Evolutionary conservation across 2,329 filamentous ascomycete species (phyloP), one percentile per base, ranked within the genome.

Genomic region (Thermothelomyces thermophilus): DNA sequence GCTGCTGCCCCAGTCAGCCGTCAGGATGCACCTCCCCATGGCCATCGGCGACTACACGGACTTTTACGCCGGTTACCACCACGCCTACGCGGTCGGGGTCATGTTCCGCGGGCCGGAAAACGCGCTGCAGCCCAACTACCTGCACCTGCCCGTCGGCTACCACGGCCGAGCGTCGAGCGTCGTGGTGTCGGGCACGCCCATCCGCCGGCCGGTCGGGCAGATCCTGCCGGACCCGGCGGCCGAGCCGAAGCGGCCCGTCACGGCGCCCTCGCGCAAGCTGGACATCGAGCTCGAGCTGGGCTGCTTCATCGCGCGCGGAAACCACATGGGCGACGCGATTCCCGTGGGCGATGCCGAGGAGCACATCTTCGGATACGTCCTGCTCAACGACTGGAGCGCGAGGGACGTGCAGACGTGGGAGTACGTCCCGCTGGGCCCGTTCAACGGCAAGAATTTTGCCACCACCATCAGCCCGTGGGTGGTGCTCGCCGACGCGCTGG

Each of bases 301-400:
- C 1, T 86, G 82, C 37, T 87, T 91, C 60, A 73, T 93, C 5
- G 81, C 79, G 64, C 78, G 70, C 41, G 70, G 74, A 0, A 90
- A 86, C 60, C 66, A 73, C 1, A 72, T 88, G 61, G 86, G 87
- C 6, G 69, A 76, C 47, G 76, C 81, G 0, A 74, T 93, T 17
- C 67, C 72, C 1, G 76, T 90, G 19, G 68, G 71, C 2, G 70
- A 83, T 39, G 87, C 87, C 0, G 80, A 83, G 46, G 77, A 87
- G 16, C 20, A 82, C 60, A 74, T 94, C 24, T 93, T 93, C 62
- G 88, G 88, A 13, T 74, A 88, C 22, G 87, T 93, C 0, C 68
- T 94, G 50, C 78, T 94, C 74, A 94, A 94, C 59, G 88, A 94
- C 67, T 94, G 88, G 88, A 88, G 83, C 48, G 87, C 87, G 4